Conservation (phyloP, 345 rosid species). For the Arabis hirsuta region DNA sequence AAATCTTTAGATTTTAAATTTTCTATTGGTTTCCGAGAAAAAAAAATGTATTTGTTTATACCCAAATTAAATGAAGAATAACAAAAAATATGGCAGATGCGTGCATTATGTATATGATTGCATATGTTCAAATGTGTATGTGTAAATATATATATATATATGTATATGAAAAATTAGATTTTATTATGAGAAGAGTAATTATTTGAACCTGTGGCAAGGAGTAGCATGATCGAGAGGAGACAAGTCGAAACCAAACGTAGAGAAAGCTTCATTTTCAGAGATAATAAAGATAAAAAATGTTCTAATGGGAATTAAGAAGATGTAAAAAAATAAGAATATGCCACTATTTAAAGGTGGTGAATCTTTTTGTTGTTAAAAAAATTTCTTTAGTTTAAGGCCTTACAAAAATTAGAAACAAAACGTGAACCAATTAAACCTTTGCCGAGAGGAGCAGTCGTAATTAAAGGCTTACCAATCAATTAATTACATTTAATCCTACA, state of each 20-base stretch:
- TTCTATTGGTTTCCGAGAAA: no score
- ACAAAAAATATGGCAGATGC: neutral
- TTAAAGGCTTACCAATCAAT: constrained; percentile 17
- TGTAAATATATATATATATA: neutral
- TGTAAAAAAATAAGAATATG: neutral
- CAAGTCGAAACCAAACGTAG: constrained; percentile 39
- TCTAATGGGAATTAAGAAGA: neutral
- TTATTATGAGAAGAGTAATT: neutral
- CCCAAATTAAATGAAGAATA: neutral
- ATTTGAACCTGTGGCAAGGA: constrained; percentile 38
- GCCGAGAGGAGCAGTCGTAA: constrained; percentile 3
- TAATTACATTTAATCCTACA: neutral
- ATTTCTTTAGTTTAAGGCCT: constrained; percentile 17
- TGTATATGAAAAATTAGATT: neutral
- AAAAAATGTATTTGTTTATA: neutral
- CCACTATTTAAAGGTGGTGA: neutral
- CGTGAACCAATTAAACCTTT: constrained; percentile 27
- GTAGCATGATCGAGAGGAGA: constrained; percentile 37
- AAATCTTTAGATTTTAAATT: no score
- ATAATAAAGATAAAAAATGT: neutral
- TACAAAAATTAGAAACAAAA: constrained; percentile 33
- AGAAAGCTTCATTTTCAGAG: constrained; percentile 36
- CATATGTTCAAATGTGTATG: neutral
- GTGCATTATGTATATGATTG: constrained; percentile 1
- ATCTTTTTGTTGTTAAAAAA: neutral